Conservation (phyloP, 1,139 yeast species). For the Magnusiomyces paraingens region DNA sequence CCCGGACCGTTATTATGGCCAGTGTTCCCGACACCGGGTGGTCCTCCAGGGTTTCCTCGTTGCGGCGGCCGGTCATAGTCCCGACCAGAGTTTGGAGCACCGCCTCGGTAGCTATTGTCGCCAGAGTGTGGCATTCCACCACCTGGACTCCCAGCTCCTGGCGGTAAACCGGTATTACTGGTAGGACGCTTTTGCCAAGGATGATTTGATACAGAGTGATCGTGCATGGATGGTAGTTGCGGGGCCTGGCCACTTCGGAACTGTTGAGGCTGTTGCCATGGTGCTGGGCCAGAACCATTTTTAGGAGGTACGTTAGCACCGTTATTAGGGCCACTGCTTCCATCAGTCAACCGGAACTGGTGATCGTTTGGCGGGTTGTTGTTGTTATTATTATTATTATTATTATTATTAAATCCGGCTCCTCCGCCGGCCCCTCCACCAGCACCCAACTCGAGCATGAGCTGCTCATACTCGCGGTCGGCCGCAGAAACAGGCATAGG, state of each 20-base stretch:
- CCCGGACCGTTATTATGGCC: not conserved
- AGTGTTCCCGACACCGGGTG: too few species aligned
- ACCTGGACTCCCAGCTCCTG: slow-evolving; percentile 1
- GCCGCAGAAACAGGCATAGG: slow-evolving; percentile 24
- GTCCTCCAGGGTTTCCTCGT: too few species aligned
- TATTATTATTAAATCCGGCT: slow-evolving; percentile 4
- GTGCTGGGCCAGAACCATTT: slow-evolving; percentile 13
- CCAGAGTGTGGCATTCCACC: not conserved
- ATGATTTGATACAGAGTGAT: slow-evolving; percentile 7
- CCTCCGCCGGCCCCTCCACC: slow-evolving; percentile 20
- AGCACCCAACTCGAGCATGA: slow-evolving; percentile 46
- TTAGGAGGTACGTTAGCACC: not conserved
- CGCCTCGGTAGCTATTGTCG: slow-evolving; percentile 19
- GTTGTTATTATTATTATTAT: too few species aligned
- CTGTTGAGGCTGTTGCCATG: slow-evolving; percentile 13
- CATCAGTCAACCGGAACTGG: slow-evolving; percentile 12
- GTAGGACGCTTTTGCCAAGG: slow-evolving; percentile 17
- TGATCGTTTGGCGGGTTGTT: slow-evolving; percentile 6
- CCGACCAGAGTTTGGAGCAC: slow-evolving; percentile 4
- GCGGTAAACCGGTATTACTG: slow-evolving; percentile 11
- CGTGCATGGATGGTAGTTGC: not conserved
- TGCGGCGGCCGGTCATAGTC: too few species aligned
- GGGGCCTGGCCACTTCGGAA: too few species aligned
- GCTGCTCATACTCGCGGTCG: slow-evolving; percentile 45
- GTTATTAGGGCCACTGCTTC: slow-evolving; percentile 5